Conservation (phyloP, 768 basidiomycete genomes). For the Collybia nuda region DNA sequence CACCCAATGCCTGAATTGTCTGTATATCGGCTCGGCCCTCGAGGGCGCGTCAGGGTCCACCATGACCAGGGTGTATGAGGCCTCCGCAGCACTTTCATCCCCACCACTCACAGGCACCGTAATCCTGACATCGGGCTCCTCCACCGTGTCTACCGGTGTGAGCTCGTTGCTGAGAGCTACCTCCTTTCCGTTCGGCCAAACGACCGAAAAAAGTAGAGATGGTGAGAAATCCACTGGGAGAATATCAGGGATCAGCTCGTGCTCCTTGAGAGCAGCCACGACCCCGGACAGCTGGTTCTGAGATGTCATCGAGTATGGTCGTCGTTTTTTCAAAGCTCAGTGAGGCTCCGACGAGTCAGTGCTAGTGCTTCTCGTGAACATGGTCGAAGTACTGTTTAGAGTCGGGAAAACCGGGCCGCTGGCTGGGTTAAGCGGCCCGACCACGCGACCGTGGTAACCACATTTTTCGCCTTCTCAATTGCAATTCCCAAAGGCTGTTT, state of each 20-base stretch:
- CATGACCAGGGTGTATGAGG: slow-evolving; percentile 54
- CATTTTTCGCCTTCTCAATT: no score
- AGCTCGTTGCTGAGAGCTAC: slow-evolving; percentile 29
- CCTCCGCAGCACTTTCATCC: slow-evolving; percentile 19
- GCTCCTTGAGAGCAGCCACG: slow-evolving; percentile 30
- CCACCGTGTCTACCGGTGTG: slow-evolving; percentile 32
- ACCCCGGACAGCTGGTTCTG: slow-evolving; percentile 33
- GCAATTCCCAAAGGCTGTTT: no score
- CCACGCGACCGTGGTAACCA: no score
- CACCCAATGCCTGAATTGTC: slow-evolving; percentile 59
- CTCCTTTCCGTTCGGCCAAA: slow-evolving; percentile 40
- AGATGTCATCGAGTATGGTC: slow-evolving; percentile 1
- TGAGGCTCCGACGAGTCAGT: no score
- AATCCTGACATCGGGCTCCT: slow-evolving; percentile 51
- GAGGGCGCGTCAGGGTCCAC: slow-evolving; percentile 62
- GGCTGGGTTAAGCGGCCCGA: no score
- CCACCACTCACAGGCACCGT: slow-evolving; percentile 35
- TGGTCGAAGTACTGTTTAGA: no score
- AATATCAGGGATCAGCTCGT: slow-evolving; percentile 46
- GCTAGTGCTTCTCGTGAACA: no score
- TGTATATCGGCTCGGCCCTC: slow-evolving; percentile 43
- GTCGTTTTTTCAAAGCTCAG: no score
- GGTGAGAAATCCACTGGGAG: slow-evolving; percentile 37
- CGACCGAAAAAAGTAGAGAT: slow-evolving; percentile 41
- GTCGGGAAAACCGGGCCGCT: no score